phyloP scores from a whole-genome alignment of 208 protist species.

The Trichomonas vaginalis region DNA sequence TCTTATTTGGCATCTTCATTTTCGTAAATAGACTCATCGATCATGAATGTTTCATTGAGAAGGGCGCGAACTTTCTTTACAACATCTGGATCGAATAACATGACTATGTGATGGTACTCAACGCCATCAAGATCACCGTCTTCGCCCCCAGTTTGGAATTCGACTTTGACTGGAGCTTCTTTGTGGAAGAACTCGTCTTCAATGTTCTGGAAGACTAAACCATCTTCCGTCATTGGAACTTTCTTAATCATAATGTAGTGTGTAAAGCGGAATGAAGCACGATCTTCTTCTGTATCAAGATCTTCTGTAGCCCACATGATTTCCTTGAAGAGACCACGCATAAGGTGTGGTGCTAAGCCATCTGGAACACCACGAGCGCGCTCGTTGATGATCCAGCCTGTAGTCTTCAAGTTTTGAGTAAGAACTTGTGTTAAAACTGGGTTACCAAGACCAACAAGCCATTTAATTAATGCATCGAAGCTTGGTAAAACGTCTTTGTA shows the following conservation, averaged over 20 bases:
- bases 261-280: neutral
- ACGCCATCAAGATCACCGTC: neutral
- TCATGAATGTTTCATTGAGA: neutral
- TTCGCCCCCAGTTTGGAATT: neutral
- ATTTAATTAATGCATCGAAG: neutral
- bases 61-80: neutral
- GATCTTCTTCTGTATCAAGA: neutral
- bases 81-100: neutral
- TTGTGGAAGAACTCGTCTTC: neutral
- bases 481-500: neutral
- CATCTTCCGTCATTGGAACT: neutral
- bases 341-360: neutral
- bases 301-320: conserved; percentile 1
- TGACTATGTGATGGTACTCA: neutral
- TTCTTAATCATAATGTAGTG: neutral
- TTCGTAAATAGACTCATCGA: neutral
- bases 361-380: neutral
- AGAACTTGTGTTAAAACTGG: neutral
- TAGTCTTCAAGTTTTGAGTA: neutral
- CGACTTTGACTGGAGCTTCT: neutral
- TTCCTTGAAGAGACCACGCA: neutral
- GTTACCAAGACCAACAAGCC: neutral
- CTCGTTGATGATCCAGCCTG: neutral
- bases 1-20: no score
- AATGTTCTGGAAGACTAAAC: neutral